These are phyloP conservation scores for Pancytospora epiphaga DNA, from an alignment of 371 early-diverging fungal species.

Conservation along the genomic window DNA sequence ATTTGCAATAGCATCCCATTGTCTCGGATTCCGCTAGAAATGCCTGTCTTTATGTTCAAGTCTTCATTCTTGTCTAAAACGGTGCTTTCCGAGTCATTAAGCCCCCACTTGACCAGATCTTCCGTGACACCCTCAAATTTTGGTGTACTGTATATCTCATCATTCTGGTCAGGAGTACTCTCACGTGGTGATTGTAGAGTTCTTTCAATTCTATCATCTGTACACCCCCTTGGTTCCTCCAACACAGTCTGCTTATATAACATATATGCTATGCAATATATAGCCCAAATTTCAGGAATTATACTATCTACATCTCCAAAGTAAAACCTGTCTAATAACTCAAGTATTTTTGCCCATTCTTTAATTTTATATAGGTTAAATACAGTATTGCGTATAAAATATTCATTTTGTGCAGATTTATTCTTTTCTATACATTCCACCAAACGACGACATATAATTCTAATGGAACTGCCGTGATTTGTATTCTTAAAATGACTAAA, in stretches of 20 bases:
- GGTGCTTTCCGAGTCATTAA: too few species aligned
- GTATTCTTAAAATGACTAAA: conserved; percentile 48
- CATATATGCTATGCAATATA: neutral
- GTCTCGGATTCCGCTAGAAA: too few species aligned
- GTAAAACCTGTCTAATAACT: conserved; percentile 14
- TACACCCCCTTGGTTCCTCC: too few species aligned
- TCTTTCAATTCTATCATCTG: too few species aligned
- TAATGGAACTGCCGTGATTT: conserved; percentile 17
- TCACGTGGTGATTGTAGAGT: too few species aligned
- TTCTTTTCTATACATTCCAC: conserved; percentile 18
- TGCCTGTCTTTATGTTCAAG: too few species aligned
- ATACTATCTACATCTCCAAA: neutral
- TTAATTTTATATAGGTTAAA: conserved; percentile 25
- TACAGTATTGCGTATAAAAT: conserved; percentile 33
- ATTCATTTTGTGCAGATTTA: conserved; percentile 18
- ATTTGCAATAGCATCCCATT: too few species aligned
- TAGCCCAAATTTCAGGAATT: neutral
- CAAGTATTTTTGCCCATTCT: conserved; percentile 11
- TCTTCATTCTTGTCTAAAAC: neutral
- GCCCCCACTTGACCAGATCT: too few species aligned
- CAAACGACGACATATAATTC: conserved; percentile 26
- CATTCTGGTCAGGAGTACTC: too few species aligned
- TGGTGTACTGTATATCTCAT: too few species aligned
- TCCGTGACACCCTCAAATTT: too few species aligned
- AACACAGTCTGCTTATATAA: neutral